phyloP scores from a whole-genome alignment of 164 flowering plant species.

The Macadamia integrifolia region DNA sequence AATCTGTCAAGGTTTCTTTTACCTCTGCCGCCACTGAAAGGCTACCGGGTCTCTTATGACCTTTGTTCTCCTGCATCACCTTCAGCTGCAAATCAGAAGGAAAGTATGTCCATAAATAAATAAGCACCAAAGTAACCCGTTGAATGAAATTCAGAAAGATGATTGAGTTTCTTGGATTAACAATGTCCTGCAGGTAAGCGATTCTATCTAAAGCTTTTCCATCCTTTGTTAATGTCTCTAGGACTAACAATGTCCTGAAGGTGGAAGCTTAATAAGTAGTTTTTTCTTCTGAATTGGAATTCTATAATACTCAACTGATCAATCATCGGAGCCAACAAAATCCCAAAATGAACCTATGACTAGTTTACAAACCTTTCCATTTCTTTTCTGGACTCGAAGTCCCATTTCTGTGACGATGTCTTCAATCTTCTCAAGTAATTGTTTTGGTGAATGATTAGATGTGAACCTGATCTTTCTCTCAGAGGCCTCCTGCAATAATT shows the following conservation, averaged over 20 bases:
- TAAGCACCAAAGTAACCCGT: too few species aligned
- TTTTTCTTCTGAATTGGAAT: too few species aligned
- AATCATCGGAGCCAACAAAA: too few species aligned
- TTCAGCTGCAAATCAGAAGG: constrained; percentile 34
- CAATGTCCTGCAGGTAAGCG: too few species aligned
- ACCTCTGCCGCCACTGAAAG: constrained; percentile 59
- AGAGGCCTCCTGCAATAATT: constrained; percentile 58
- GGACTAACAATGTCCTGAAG: too few species aligned
- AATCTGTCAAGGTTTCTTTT: constrained; percentile 1
- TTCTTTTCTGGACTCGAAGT: constrained; percentile 54
- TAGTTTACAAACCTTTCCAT: constrained; percentile 57
- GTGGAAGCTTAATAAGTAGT: too few species aligned
- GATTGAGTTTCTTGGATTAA: too few species aligned
- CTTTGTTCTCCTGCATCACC: constrained; percentile 38
- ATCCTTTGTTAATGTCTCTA: too few species aligned
- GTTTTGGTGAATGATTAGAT: constrained; percentile 60
- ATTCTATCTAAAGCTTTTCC: too few species aligned
- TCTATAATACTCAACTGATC: too few species aligned
- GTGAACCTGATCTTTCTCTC: constrained; percentile 92
- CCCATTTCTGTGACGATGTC: constrained; percentile 72
- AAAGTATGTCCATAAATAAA: background rate
- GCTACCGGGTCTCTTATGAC: constrained; percentile 27
- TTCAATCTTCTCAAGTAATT: constrained; percentile 69
- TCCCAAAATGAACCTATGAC: background rate
- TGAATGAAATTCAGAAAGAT: too few species aligned